Evolutionary conservation across 805 yeast species (phyloP), one percentile per base, ranked within the genome.

Genomic region (Candida wancherniae): DNA sequence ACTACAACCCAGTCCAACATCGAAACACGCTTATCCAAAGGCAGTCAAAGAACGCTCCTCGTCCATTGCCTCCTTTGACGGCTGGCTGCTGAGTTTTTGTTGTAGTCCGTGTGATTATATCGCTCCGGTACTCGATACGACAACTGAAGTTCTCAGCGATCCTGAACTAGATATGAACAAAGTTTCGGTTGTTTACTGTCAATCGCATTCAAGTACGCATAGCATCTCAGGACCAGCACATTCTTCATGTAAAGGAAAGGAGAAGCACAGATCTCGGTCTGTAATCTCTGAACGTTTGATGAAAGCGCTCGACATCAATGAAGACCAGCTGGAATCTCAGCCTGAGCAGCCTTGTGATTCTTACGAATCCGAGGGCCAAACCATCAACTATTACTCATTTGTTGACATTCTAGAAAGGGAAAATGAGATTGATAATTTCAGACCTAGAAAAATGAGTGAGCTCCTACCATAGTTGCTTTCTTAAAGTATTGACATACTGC

Each of bases 321-420:
- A 26, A 9, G 13, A 11, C 11, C 27, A 27, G 14, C 18, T 18
- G 22, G 26, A 17, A 19, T 19, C 11, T 24, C 24, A 26, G 22
- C 15, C 18, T 14, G 36, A 32, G 5, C 26, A 28, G 19, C 9
- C 25, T 10, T 22, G 22, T 25, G 17, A 23, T 8, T 17, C 16
- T 17, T 24, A 22, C 2, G 26, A 25, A 6, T 33, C 23, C n/a
- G 27, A 28, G 4, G 39, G 33, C 14, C 22, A 44, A n/a, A 51
- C 58, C 6, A 50, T 57, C 21, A 54, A 56, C 19, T 57, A 47
- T 28, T 57, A 53, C 36, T 53, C 58, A n/a, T 57, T 46, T 40
- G 61, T 59, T 3, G 62, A 57, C 19, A 49, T 56, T 41, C 31
- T 53, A 9, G 42, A 43, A 20, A 44, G 51, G 24, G 58, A 55